Conservation (phyloP, 116 monocot species). For the Papilionanthe hybrid region DNA sequence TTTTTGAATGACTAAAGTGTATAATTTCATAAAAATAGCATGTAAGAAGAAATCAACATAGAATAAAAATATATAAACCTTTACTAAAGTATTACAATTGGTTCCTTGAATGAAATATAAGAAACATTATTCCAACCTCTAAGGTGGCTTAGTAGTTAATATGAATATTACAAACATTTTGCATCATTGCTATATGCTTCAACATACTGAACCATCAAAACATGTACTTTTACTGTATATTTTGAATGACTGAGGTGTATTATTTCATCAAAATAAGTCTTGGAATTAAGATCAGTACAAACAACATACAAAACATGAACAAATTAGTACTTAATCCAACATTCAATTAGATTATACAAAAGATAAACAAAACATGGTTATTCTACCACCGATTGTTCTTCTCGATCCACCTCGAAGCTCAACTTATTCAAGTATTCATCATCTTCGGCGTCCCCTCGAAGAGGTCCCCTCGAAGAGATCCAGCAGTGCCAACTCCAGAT, state of each 20-base stretch:
- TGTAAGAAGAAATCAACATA: no score
- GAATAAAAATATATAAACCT: no score
- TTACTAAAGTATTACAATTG: not conserved
- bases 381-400: not conserved
- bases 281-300: not conserved
- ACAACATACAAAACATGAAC: not conserved
- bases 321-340: not conserved
- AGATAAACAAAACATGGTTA: conserved; percentile 1
- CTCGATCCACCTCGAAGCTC: not conserved
- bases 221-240: not conserved
- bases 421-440: conserved; percentile 23
- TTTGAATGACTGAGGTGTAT: not conserved
- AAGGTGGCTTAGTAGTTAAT: no score
- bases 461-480: conserved; percentile 73
- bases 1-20: no score
- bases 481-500: conserved; percentile 43
- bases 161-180: no score
- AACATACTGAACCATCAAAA: not conserved
- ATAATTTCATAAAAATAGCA: no score
- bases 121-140: no score
- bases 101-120: no score
- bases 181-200: no score
- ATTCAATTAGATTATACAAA: conserved; percentile 3
- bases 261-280: not conserved
- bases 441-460: conserved; percentile 49